Evolutionary conservation across 2,329 filamentous ascomycete genomes (phyloP).

Genomic region (Ilyonectria mors-panacis): DNA sequence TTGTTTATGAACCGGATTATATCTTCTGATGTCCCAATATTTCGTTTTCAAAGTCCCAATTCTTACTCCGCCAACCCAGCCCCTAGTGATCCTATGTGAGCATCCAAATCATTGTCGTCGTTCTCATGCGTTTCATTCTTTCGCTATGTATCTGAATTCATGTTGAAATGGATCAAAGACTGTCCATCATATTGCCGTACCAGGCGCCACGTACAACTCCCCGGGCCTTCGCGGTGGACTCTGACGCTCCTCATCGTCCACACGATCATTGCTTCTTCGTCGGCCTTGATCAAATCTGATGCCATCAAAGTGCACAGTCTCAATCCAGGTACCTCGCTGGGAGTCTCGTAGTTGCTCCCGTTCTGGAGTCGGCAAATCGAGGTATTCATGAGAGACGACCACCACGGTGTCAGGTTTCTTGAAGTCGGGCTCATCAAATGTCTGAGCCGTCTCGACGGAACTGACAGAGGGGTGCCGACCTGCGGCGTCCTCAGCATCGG

Average conservation of each 20-base stretch:
- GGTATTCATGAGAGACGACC: constrained; percentile 16
- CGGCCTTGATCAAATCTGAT: constrained; percentile 20
- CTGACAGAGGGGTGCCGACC: constrained; percentile 43
- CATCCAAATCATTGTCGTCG: not conserved
- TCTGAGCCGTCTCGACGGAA: constrained; percentile 41
- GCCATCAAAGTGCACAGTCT: constrained; percentile 20
- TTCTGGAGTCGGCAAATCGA: not conserved
- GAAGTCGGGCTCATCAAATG: constrained; percentile 36
- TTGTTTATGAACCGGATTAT: constrained; percentile 4
- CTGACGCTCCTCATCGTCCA: not conserved
- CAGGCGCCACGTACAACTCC: constrained; percentile 26
- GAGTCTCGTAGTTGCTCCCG: not conserved
- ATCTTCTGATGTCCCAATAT: constrained; percentile 4
- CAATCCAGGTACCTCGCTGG: constrained; percentile 6
- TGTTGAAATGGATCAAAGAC: constrained; percentile 6
- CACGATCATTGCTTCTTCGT: not conserved
- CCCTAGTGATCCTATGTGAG: too few relatives aligned
- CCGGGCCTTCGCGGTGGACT: constrained; percentile 10
- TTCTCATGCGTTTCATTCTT: not conserved
- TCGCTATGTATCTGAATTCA: constrained; percentile 11
- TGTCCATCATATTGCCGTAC: constrained; percentile 25
- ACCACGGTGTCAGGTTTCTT: constrained; percentile 34
- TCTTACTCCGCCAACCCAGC: not conserved
- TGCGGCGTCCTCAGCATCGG: constrained; percentile 31
- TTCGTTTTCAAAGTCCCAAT: constrained; percentile 16